Base-by-base conservation (phyloP, 169 alveolate genomes). In the Ichthyophthirius multifiliis region DNA sequence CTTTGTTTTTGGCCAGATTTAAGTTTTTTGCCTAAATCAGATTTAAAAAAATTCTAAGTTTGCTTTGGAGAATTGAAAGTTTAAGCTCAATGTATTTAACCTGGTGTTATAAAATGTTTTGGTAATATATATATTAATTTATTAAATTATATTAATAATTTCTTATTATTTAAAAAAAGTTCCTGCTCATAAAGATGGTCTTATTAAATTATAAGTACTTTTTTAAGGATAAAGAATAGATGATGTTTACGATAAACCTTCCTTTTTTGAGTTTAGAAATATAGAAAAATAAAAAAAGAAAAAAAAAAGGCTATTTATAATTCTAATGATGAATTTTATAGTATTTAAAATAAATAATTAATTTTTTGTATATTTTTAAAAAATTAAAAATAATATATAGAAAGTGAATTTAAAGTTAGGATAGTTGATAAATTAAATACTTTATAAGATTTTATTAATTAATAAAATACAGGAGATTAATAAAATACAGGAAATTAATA, bases 101-200 rank as follows among this genome's bases (percentile, higher is more conserved):
- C 85, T 23, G 85, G 85, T 27, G 85, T 79, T 9, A 15, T 79
- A 4, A 79, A 79, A 35, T 79, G 85, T 27, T 67, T 67, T 67
- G 77, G 77, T 67, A 67, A 67, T 4, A 12, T 16, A 41, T 6
- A 4, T 37, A 4, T 67, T 39, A 4, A 18, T 16, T 5, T 9
- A 5, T 35, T 37, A 30, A 37, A 31, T 1, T 3, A 32, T 15
- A n/a, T 55, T 27, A 15, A 39, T 67, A 7, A 37, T 18, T n/a
- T 0, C 4, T 39, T 5, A 18, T n/a, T 35, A 31, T 13, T 5
- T 65, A 4, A 10, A 34, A 1, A 3, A 18, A 44, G 80, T 79
- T 35, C 85, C 85, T 23, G 75, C 67, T 18, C 65, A 65, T 79
- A 63, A 45, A 43, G 27, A 44, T 4, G 80, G 85, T 6, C 44